Conservation (phyloP, 2,329 filamentous ascomycete genomes). For the Pestalotiopsis sp. region DNA sequence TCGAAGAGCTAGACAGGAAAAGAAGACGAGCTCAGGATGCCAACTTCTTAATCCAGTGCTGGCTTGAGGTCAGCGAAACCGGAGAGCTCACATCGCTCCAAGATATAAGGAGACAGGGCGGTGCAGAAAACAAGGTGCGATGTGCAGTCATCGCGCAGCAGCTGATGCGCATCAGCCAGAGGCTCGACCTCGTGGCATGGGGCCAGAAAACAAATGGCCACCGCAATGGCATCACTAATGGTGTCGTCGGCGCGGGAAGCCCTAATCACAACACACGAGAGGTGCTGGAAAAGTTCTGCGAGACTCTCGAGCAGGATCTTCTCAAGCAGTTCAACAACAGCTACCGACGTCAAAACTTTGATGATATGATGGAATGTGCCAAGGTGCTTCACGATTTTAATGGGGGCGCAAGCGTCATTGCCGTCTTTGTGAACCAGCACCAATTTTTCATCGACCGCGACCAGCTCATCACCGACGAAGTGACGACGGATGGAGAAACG, state of each 20-base stretch:
- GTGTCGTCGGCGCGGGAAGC: constrained; percentile 42
- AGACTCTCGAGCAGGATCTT: constrained; percentile 92
- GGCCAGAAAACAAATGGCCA: constrained; percentile 57
- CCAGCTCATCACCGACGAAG: constrained; percentile 86
- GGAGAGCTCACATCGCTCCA: constrained; percentile 87
- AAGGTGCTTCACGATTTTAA: constrained; percentile 95
- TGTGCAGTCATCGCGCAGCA: constrained; percentile 94
- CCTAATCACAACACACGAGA: constrained; percentile 74
- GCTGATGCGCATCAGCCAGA: constrained; percentile 89
- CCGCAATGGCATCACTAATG: constrained; percentile 53
- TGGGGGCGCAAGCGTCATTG: constrained; percentile 92
- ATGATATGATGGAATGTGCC: constrained; percentile 97
- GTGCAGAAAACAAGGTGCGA: constrained; percentile 88
- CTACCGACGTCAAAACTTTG: constrained; percentile 92
- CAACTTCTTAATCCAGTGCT: constrained; percentile 94
- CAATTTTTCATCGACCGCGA: constrained; percentile 98
- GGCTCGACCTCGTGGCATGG: constrained; percentile 80
- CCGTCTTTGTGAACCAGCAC: constrained; percentile 96
- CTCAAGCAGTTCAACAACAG: constrained; percentile 97
- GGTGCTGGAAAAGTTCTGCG: constrained; percentile 94
- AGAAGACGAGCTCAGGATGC: constrained; percentile 87
- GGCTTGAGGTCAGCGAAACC: constrained; percentile 90
- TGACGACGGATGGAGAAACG: constrained; percentile 71
- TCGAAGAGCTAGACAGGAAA: constrained; percentile 95
- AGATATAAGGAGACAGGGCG: constrained; percentile 82